These are phyloP conservation scores for Dendrobium officinale DNA, from an alignment of 106 monocot species.

Conservation along the genomic window DNA sequence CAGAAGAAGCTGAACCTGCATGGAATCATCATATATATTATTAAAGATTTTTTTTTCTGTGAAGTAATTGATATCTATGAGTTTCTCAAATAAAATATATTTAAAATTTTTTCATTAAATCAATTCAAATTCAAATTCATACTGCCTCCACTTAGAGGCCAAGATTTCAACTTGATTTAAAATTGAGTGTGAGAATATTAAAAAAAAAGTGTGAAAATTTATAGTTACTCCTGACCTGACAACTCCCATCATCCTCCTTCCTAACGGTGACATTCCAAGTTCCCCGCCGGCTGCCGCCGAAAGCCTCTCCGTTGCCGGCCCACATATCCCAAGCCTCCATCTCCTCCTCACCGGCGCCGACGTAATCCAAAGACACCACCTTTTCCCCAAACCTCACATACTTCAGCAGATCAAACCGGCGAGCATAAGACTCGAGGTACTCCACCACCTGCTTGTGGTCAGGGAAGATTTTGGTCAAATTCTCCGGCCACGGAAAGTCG, in stretches of 20 bases:
- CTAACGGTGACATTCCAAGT: constrained; percentile 31
- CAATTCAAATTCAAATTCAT: no score
- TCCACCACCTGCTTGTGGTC: constrained; percentile 28
- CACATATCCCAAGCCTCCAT: constrained; percentile 37
- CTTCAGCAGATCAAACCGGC: constrained; percentile 24
- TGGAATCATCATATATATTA: no score
- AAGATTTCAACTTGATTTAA: no score
- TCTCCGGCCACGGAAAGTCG: constrained; percentile 48
- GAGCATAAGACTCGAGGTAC: constrained; percentile 32
- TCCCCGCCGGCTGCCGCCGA: constrained; percentile 18
- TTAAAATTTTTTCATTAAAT: no score
- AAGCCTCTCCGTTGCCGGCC: constrained; percentile 34
- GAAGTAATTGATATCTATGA: no score
- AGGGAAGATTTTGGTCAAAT: constrained; percentile 20
- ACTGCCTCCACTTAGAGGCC: no score
- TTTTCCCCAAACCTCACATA: constrained; percentile 17
- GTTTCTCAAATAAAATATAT: no score
- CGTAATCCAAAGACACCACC: constrained; percentile 33
- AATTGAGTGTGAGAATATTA: no score
- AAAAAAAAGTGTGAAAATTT: no score
- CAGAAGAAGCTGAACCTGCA: no score
- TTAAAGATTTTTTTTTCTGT: no score
- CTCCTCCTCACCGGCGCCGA: constrained; percentile 28
- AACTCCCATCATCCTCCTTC: neutral
- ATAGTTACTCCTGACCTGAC: neutral